Evolutionary conservation across 1,284 basidiomycete species (phyloP).

Genomic region (Malassezia psittaci): DNA sequence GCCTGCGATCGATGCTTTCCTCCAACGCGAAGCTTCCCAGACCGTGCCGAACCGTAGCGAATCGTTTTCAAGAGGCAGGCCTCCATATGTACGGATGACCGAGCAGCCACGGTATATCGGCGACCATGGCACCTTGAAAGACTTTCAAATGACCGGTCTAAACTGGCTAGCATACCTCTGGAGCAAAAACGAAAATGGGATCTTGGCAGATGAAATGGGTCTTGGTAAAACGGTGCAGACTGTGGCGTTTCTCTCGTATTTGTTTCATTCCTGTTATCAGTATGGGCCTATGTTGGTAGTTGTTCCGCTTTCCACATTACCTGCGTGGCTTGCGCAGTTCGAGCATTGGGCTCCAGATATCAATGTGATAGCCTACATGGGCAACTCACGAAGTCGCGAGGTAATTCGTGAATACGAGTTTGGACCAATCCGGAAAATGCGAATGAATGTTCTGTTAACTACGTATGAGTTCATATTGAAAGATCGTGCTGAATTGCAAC

Average conservation of each 20-base stretch:
- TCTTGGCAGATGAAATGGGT: constrained; percentile 98
- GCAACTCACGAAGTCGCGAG: constrained; percentile 76
- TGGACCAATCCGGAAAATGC: constrained; percentile 61
- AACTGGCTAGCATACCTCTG: constrained; percentile 97
- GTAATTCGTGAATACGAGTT: constrained; percentile 76
- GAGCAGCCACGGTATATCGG: constrained; percentile 83
- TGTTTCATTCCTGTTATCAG: constrained; percentile 84
- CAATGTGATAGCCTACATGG: constrained; percentile 79
- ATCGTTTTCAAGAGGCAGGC: constrained; percentile 63
- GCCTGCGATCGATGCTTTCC: constrained; percentile 69
- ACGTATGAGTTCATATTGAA: constrained; percentile 99
- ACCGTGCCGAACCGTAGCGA: constrained; percentile 79
- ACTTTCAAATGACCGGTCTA: constrained; percentile 93
- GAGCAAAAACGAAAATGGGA: constrained; percentile 89
- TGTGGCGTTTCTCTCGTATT: constrained; percentile 87
- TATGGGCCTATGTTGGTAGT: constrained; percentile 93
- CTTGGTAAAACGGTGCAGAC: constrained; percentile 96
- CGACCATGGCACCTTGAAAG: constrained; percentile 67
- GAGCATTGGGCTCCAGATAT: constrained; percentile 91
- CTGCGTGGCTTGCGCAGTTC: constrained; percentile 96
- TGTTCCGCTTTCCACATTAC: constrained; percentile 94
- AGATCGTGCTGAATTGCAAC: constrained; percentile 76
- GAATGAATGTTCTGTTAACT: constrained; percentile 91
- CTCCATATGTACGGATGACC: constrained; percentile 71
- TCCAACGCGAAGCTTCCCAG: constrained; percentile 64